Evolutionary conservation across 2,329 filamentous ascomycete species (phyloP), one percentile per base, ranked within the genome.

Genomic region (Orbilia javanica): DNA sequence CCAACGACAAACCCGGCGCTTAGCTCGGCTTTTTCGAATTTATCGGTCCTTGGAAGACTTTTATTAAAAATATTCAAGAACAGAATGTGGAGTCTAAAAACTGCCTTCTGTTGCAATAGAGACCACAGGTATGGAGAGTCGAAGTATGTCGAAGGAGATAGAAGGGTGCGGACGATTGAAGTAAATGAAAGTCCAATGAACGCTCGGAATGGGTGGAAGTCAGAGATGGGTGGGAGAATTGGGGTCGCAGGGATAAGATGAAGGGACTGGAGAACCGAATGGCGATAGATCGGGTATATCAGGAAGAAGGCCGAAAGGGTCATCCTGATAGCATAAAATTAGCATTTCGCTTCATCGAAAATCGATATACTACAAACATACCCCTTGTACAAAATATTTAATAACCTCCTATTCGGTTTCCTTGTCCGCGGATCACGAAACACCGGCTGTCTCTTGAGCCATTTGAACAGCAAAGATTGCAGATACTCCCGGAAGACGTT

Each of bases 281-380:
- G 80, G 31, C 80, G 80, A 53, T 81, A 82, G 29, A 82, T 78
- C n/a, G 81, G 81, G 50, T 81, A 82, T 34, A 81, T 70, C 18
- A 82, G 72, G 53, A 81, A 80, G 79, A 81, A 81, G 2, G 80
- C 79, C 13, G 76, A 73, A 11, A 81, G 72, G 15, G 80, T 81
- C 55, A 82, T 67, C n/a, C 81, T 82, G 60, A 27, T 15, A 13
- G 69, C 53, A 20, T 18, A 25, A 69, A 57, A 53, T 55, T 63
- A 25, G 36, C 62, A 13, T 44, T 52, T 18, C 42, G 3, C 25
- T 29, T 11, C 46, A 55, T n/a, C 6, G 13, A 46, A 1, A 20
- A 29, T 68, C 42, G 11, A 39, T 15, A 20, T 15, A n/a, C 1
- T 46, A 27, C 11, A 13, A 18, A 22, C 48, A 34, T 57, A 78